A percentile compares a stretch with the other conserved stretches of the same genome.
These are phyloP conservation scores for Venturia nashicola DNA, from an alignment of 2,329 filamentous ascomycete genomes.

Conservation along the genomic window DNA sequence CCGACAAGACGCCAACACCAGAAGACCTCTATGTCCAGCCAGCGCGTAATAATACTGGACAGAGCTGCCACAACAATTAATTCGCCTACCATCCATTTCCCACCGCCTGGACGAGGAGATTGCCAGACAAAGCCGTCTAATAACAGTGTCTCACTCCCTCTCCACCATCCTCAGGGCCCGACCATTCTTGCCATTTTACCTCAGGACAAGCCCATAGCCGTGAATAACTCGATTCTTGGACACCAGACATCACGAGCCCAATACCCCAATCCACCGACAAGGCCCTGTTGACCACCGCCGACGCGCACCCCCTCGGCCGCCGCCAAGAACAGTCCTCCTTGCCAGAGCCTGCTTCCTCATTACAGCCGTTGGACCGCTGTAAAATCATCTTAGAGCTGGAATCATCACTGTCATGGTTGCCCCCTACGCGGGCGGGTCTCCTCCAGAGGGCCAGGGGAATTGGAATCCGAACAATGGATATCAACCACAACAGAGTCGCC, in stretches of 20 bases:
- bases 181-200: conserved; percentile 3
- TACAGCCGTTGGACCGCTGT: background rate
- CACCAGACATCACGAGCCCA: background rate
- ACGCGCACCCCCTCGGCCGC: background rate
- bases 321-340: background rate
- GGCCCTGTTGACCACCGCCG: background rate
- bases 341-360: background rate
- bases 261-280: background rate
- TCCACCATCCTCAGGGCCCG: background rate
- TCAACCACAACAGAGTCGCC: background rate
- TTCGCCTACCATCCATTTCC: background rate
- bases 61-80: background rate
- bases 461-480: conserved; percentile 4
- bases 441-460: conserved; percentile 6
- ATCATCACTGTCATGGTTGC: conserved; percentile 5
- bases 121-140: background rate
- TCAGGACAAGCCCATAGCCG: background rate
- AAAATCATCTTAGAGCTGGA: background rate
- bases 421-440: conserved; percentile 10
- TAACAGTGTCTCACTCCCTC: background rate
- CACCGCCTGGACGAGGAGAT: background rate
- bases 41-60: background rate
- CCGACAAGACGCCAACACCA: background rate
- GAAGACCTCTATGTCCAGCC: background rate
- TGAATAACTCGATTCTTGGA: background rate